Conservation (phyloP, 2,329 filamentous ascomycete species). For the Ustulina deusta region DNA sequence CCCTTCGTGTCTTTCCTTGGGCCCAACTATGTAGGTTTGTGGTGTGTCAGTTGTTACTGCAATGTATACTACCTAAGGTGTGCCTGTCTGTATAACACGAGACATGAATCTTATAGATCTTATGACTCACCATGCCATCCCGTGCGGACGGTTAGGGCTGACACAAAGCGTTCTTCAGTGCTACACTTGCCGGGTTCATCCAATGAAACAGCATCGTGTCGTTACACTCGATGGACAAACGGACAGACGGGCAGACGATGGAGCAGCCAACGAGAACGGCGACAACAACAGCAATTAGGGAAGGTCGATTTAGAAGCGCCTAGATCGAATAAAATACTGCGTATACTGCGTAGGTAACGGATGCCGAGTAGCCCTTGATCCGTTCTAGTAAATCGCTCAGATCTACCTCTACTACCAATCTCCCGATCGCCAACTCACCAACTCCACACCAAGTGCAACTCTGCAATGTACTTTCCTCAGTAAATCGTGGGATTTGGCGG, state of each 20-base stretch:
- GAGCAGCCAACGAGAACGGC: slow-evolving; percentile 1
- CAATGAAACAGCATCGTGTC: slow-evolving; percentile 14
- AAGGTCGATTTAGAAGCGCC: neutral
- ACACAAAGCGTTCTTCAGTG: neutral
- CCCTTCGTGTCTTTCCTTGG: too few relatives aligned
- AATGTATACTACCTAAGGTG: too few relatives aligned
- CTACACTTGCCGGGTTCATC: slow-evolving; percentile 16
- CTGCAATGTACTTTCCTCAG: slow-evolving; percentile 33
- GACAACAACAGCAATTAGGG: neutral
- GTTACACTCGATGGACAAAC: neutral
- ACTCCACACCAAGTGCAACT: slow-evolving; percentile 28
- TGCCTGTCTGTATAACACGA: too few relatives aligned
- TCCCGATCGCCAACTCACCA: neutral
- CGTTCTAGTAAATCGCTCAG: slow-evolving; percentile 2
- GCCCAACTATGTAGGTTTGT: too few relatives aligned
- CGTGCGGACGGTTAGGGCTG: too few relatives aligned
- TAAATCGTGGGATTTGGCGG: neutral
- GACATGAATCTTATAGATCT: slow-evolving; percentile 2
- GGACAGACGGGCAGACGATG: neutral
- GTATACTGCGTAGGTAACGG: too few relatives aligned
- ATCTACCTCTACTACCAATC: slow-evolving; percentile 6
- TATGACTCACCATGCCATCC: too few relatives aligned
- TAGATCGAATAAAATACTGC: neutral
- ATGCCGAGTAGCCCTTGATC: too few relatives aligned
- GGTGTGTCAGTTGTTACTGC: too few relatives aligned